Base-by-base conservation (phyloP, 1,284 basidiomycete genomes). In the Lentinula novae-zelandiae region DNA sequence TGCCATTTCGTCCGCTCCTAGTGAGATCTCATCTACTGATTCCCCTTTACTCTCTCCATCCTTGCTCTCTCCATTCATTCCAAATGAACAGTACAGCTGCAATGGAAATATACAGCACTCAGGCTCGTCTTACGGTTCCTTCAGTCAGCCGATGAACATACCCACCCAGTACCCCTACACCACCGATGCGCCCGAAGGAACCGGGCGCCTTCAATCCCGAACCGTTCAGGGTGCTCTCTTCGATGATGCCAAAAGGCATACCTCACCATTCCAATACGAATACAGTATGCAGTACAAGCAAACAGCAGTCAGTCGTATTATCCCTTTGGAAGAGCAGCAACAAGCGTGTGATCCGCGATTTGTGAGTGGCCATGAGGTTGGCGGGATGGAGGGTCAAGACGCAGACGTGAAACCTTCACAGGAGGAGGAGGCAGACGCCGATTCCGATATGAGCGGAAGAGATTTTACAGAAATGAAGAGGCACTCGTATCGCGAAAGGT, bases 261-360 rank as follows among this genome's bases (percentile, higher is more conserved):
- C n/a, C 12, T 17, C 55, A 27, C 15, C 31, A 22, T 20, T 40
- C 7, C 38, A n/a, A 31, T 52, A 44, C 17, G 31, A 34, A 12
- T 56, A 56, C 17, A 34, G 6, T 36, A 34, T 46, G 22, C 39
- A 44, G n/a, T 46, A 44, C n/a, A 46, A 44, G n/a, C 54, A 46
- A 34, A 4, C 42, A 15, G n/a, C 38, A 31, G 53, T 10, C 13
- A 22, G 42, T n/a, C 48, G 40, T 34, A 39, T 44, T 33, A 3
- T 15, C 6, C 50, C 33, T 20, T 31, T 34, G 13, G 31, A 48
- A 3, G 27, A 54, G 52, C 52, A 48, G 42, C 53, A 51, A 34
- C 36, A 56, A n/a, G 48, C 39, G 2, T 57, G 60, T n/a, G 48
- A 57, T 36, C 60, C 60, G 17, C 53, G 49, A 31, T 57, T 52